These are phyloP conservation scores for Verticillium tricorpus DNA, from an alignment of 2,329 filamentous ascomycete genomes.

Conservation along the genomic window DNA sequence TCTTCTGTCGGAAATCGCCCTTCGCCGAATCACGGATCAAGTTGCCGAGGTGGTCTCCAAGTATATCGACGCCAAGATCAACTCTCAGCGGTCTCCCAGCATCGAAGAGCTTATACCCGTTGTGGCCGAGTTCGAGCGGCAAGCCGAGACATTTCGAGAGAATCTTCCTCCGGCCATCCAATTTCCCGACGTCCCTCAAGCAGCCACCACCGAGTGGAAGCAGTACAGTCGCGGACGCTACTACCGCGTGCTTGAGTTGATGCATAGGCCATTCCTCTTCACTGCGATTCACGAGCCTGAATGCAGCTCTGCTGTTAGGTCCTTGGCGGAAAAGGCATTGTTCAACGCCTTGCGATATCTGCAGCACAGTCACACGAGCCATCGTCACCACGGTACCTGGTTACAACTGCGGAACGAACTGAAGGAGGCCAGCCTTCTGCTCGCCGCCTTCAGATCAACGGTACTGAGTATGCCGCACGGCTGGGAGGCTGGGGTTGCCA, in stretches of 20 bases:
- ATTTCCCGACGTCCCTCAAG: background rate
- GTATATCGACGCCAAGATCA: background rate
- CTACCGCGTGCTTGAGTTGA: background rate
- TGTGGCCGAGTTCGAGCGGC: background rate
- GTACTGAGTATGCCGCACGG: background rate
- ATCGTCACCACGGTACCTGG: background rate
- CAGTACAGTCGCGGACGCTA: slow-evolving; percentile 2
- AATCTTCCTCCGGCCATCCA: background rate
- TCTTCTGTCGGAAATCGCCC: background rate
- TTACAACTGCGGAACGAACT: slow-evolving; percentile 1
- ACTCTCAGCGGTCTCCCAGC: background rate
- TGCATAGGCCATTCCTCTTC: slow-evolving; percentile 1
- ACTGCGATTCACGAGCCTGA: background rate
- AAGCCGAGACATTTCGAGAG: background rate
- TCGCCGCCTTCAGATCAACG: background rate
- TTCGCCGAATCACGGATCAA: background rate
- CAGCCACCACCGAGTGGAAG: background rate
- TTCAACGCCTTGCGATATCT: background rate
- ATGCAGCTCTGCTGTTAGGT: background rate
- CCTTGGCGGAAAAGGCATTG: background rate
- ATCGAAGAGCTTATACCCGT: background rate
- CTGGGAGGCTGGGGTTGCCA: background rate
- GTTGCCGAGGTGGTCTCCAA: background rate
- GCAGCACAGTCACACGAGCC: background rate
- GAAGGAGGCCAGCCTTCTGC: background rate